A percentile compares a stretch with the other conserved stretches of the same genome.
Conservation (phyloP, 306 rosid species). For the Pyrus bretschneideri region DNA sequence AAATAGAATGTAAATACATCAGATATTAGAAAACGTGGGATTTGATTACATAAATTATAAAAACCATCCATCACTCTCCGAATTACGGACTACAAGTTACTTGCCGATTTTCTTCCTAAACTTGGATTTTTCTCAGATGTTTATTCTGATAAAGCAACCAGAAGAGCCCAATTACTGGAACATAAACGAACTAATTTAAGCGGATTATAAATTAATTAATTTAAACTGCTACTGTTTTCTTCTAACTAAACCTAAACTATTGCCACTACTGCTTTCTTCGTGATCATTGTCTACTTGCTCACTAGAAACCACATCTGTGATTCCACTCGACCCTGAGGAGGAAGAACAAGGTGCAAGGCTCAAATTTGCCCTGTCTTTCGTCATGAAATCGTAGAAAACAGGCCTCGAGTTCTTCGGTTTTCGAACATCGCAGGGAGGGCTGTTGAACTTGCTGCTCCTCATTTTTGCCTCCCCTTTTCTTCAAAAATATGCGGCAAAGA, state of each 20-base stretch:
- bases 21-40: slow-evolving; percentile 1
- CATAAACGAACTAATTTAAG: slow-evolving; percentile 10
- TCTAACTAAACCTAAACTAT: slow-evolving; percentile 37
- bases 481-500: slow-evolving; percentile 82
- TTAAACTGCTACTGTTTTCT: slow-evolving; percentile 28
- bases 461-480: slow-evolving; percentile 54
- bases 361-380: slow-evolving; percentile 35
- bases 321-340: slow-evolving; percentile 63
- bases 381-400: slow-evolving; percentile 81
- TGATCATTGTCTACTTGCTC: slow-evolving; percentile 44
- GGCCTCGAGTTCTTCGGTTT: slow-evolving; percentile 24
- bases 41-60: slow-evolving; percentile 14
- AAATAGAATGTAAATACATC: neutral
- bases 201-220: neutral
- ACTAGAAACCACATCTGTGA: slow-evolving; percentile 46
- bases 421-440: neutral
- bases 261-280: slow-evolving; percentile 77
- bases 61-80: slow-evolving; percentile 19
- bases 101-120: slow-evolving; percentile 28
- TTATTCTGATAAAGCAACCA: slow-evolving; percentile 28
- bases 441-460: slow-evolving; percentile 25
- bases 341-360: slow-evolving; percentile 39
- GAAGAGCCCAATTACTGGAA: slow-evolving; percentile 12
- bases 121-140: slow-evolving; percentile 17
- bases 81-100: slow-evolving; percentile 21